Base-by-base conservation (phyloP, 768 basidiomycete species). In the Trametes maxima region DNA sequence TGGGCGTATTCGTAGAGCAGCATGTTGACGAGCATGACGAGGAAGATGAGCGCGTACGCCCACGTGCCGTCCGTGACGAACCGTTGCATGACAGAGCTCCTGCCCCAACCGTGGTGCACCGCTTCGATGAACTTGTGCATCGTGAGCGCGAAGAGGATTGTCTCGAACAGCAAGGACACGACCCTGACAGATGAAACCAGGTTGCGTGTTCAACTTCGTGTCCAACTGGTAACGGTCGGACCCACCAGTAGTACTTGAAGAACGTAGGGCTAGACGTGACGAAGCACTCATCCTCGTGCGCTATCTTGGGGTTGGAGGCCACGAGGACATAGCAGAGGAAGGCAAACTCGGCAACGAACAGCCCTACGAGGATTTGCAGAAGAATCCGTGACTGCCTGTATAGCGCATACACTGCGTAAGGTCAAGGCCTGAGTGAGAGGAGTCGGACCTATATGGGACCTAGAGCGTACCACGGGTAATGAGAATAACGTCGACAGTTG, bases 1-100 rank as follows among this genome's bases (percentile, higher is more conserved):
- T 65, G 67, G 3, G 65, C 62, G 22, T 60, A 59, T 36, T 65
- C 60, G 59, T 71, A 71, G 4, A 71, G 40, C 52, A 69, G 53
- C 42, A 69, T 60, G 47, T 71, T 69, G 24, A 69, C 46, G 51
- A 68, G 65, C 70, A 71, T 54, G 46, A 49, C 46, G 61, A 69
- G 28, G 58, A 71, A 71, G 44, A 71, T 66, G 19, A 71, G 67
- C 4, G 67, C 53, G 52, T 67, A 71, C 12, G 70, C 70, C 70
- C 70, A 71, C 1, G 70, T 71, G 13, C 70, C 70, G 54, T 71
- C 70, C 7, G 62, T 36, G 13, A 68, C 62, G 62, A 69, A 68
- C 40, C 66, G 64, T 24, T 59, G 57, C 66, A 71, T 63, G 22
- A 71, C 62, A 1, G 66, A 65, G 3, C 63, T 55, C 13, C 60